These are phyloP conservation scores for Cenchrus purpureus DNA, from an alignment of 176 grass and related monocot genomes.

Conservation along the genomic window DNA sequence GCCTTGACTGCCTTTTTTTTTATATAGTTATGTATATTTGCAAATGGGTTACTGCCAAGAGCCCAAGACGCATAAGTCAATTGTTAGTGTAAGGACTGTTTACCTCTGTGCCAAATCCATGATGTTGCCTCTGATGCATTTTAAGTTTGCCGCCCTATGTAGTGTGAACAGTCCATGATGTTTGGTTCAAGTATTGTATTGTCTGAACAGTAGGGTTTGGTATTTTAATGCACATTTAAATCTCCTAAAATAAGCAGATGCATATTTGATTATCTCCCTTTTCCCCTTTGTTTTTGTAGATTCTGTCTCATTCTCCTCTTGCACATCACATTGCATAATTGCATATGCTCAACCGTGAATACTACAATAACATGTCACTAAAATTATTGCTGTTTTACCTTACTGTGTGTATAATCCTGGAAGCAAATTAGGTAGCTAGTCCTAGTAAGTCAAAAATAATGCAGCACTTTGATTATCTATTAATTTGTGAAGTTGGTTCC, in stretches of 20 bases:
- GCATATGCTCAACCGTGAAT: not conserved
- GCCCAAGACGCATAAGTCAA: not conserved
- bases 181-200: not conserved
- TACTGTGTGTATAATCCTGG: not conserved
- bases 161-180: not conserved
- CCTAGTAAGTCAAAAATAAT: not conserved
- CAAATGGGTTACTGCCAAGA: not conserved
- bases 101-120: not conserved
- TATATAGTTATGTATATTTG: not conserved
- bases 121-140: not conserved
- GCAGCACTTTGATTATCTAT: constrained; percentile 2
- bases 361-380: not conserved
- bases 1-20: not conserved
- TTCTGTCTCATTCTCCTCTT: not conserved
- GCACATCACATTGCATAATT: not conserved
- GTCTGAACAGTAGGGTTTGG: not conserved
- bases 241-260: not conserved
- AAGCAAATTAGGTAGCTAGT: constrained; percentile 27
- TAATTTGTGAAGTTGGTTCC: constrained; percentile 15
- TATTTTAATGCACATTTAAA: not conserved
- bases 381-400: not conserved
- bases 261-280: not conserved
- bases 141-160: not conserved
- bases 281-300: not conserved
- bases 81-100: not conserved